Base-by-base conservation (phyloP, 139 green algal species). In the Tetradesmus obliquus region DNA sequence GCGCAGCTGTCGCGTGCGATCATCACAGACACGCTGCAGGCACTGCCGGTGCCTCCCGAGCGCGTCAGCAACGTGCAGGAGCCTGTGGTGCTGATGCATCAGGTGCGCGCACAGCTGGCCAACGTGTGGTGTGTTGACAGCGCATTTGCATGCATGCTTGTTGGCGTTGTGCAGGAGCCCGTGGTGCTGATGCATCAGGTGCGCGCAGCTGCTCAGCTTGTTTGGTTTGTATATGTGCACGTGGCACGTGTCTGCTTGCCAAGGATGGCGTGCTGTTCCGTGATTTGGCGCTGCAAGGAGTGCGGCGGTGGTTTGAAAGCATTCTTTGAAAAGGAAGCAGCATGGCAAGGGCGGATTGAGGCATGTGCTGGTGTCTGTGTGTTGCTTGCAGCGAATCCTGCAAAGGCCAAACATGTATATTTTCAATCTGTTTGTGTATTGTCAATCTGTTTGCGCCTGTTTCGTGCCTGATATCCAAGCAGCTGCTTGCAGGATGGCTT, bases 11-110 rank as follows among this genome's bases (percentile, higher is more conserved):
- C 90, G 9, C 10, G 19, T 19, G 80, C 55, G 0, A 72, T 94
- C 5, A 58, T 95, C 3, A 66, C 79, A 15, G 88, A 94, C 87
- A 92, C 84, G 1, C 7, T 95, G 45, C 10, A 7, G 1, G 74
- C 79, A 0, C 53, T 95, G 54, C 93, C 92, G 6, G 79, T 95
- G 32, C n/a, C 8, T 45, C 92, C 92, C 5, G 24, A 88, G 13
- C 10, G 6, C 3, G 66, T 95, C 20, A 90, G 45, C 17, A 20
- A 87, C 22, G 83, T 95, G 19, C 55, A 93, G 54, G 91, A 90
- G n/a, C 93, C 93, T 3, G 17, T 92, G 9, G 53, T 95, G 55
- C 54, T 93, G 54, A 32, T 95, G 12, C 72, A 82, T 13, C 74
- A 88, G 88, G 88, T 92, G 32, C 69, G 82, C 0, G 32, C 32